Evolutionary conservation across 2,329 filamentous ascomycete species (phyloP).

Genomic region (Cercospora berteroae): DNA sequence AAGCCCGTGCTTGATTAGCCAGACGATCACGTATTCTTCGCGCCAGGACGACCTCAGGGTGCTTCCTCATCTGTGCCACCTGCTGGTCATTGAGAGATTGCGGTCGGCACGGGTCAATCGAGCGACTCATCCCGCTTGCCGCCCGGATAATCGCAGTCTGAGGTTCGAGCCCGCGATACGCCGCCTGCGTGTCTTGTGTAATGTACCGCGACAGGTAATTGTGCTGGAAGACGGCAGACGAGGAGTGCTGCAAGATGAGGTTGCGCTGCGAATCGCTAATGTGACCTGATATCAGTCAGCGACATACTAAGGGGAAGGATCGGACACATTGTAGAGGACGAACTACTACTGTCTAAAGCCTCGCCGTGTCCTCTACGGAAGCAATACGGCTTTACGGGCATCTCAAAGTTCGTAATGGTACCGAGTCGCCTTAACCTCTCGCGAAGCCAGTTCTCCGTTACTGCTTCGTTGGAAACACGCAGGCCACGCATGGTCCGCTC

Average conservation of each 20-base stretch:
- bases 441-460: slow-evolving; percentile 11
- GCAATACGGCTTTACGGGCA: slow-evolving; percentile 14
- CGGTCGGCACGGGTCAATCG: not conserved
- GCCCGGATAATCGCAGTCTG: slow-evolving; percentile 1
- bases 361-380: slow-evolving; percentile 17
- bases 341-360: slow-evolving; percentile 22
- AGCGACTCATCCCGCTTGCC: slow-evolving; percentile 3
- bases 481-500: slow-evolving; percentile 3
- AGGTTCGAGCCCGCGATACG: slow-evolving; percentile 12
- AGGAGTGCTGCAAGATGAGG: slow-evolving; percentile 19
- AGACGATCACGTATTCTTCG: not conserved
- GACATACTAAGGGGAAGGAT: not conserved
- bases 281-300: not conserved
- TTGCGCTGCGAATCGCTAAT: slow-evolving; percentile 16
- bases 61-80: not conserved
- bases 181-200: slow-evolving; percentile 19
- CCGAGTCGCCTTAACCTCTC: slow-evolving; percentile 4
- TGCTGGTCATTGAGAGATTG: not conserved
- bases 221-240: slow-evolving; percentile 16
- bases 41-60: not conserved
- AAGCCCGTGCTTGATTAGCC: not conserved
- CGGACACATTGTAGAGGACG: not conserved
- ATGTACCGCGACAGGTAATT: slow-evolving; percentile 23
- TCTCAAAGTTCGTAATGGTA: slow-evolving; percentile 14
- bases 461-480: slow-evolving; percentile 4